A percentile compares a stretch with the other conserved stretches of the same genome.
These are phyloP conservation scores for Penicilliopsis zonata DNA, from an alignment of 495 filamentous ascomycete genomes.

Conservation along the genomic window DNA sequence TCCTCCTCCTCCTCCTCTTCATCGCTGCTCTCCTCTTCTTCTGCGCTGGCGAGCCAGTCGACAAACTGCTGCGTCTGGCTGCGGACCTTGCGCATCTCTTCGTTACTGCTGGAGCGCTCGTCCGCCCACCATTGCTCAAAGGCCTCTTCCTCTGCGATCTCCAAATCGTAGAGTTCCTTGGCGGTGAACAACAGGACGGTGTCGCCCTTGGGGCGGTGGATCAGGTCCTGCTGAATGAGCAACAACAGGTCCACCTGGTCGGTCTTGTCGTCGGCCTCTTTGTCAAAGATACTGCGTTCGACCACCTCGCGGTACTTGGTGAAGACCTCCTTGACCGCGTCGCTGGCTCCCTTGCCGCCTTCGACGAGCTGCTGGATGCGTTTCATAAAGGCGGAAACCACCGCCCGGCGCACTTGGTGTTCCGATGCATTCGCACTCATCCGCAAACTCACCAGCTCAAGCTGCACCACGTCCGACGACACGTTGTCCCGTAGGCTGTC, in stretches of 20 bases:
- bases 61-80: constrained; percentile 66
- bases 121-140: constrained; percentile 84
- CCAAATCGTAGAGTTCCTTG: constrained; percentile 72
- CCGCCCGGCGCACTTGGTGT: constrained; percentile 71
- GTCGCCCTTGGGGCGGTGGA: constrained; percentile 44
- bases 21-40: constrained; percentile 67
- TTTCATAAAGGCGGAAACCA: constrained; percentile 74
- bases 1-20: constrained; percentile 50
- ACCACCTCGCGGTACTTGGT: constrained; percentile 42
- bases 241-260: constrained; percentile 82
- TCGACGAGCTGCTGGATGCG: constrained; percentile 64
- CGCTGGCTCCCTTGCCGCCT: constrained; percentile 41
- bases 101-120: constrained; percentile 45
- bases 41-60: constrained; percentile 73
- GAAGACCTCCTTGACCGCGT: constrained; percentile 54
- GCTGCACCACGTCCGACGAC: constrained; percentile 71
- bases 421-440: constrained; percentile 85
- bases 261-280: constrained; percentile 40
- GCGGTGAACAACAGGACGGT: constrained; percentile 60
- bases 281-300: constrained; percentile 46
- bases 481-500: constrained; percentile 65
- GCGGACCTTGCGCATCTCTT: constrained; percentile 58
- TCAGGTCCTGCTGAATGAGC: constrained; percentile 67
- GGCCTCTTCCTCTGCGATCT: constrained; percentile 81
- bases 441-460: constrained; percentile 82